Conservation (phyloP, 441 rosid genomes). For the Pelargonium citronellum region DNA sequence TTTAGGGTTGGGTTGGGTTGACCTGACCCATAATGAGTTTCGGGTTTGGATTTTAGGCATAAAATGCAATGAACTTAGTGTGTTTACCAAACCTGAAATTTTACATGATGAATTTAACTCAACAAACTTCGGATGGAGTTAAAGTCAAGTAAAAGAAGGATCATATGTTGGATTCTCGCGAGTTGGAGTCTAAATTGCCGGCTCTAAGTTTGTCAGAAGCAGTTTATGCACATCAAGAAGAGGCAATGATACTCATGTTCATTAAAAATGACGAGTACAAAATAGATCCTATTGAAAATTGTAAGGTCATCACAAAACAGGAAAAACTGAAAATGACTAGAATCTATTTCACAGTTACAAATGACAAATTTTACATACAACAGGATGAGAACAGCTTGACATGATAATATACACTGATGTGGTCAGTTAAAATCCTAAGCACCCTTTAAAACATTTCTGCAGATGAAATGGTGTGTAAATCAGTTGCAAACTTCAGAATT, state of each 20-base stretch:
- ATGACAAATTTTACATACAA: conserved; percentile 7
- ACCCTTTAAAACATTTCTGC: not conserved
- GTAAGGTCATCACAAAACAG: not conserved
- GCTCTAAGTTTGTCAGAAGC: too few species aligned
- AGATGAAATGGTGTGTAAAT: not conserved
- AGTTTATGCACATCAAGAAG: too few species aligned
- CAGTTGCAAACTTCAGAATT: not conserved
- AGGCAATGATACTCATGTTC: not conserved
- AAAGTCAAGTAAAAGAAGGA: too few species aligned
- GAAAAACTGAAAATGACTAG: not conserved
- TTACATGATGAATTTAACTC: too few species aligned
- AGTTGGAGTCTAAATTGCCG: too few species aligned
- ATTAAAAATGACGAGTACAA: not conserved
- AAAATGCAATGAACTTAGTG: too few species aligned
- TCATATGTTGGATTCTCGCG: too few species aligned
- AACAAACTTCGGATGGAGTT: too few species aligned
- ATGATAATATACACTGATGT: conserved; percentile 1
- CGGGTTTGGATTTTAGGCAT: too few species aligned
- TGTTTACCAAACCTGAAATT: too few species aligned
- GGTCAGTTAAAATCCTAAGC: not conserved
- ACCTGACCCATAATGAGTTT: too few species aligned
- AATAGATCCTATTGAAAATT: not conserved
- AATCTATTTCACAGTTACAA: conserved; percentile 5
- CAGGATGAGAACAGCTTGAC: not conserved
- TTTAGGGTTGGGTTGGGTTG: too few species aligned